Base-by-base conservation (phyloP, 139 green algal species). In the Klebsormidium nitens region DNA sequence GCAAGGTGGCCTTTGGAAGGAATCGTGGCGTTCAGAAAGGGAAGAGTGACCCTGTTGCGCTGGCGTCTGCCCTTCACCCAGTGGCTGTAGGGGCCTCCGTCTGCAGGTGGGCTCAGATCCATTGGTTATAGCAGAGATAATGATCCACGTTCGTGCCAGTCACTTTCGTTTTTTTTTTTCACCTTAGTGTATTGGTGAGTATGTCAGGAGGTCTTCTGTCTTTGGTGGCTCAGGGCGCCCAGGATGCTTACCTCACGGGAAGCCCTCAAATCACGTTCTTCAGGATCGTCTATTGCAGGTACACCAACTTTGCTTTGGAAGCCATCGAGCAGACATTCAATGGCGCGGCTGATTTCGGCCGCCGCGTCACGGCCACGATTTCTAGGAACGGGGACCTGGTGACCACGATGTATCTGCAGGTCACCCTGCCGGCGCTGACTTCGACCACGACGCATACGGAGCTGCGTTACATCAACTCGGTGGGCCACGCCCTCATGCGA, bases 401-500 rank as follows among this genome's bases (percentile, higher is more conserved):
- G 11, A 50, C 42, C 42, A 8, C 8, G 42, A 50, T 50, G 42
- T 50, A 50, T 14, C 42, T 50, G 11, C 8, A n/a, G 11, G 42
- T 50, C 42, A 50, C 8, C 11, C 8, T 50, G 11, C 8, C 8
- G 11, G 14, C 8, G 42, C 42, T 50, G 11, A 8, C 14, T 8
- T 50, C 8, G 11, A 50, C 42, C 42, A 50, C 42, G 11, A 50
- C 42, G n/a, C n/a, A n/a, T n/a, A n/a, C n/a, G n/a, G n/a, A n/a
- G n/a, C n/a, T 50, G 42, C 42, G 42, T 50, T 50, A n/a, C 42
- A 14, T 50, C 42, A 14, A 50, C 42, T 14, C 8, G 14, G 11
- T 50, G 11, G 42, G 42, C 11, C 14, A 79, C 40, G 38, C 35
- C 29, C 38, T 79, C 5, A 50, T 79, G 32, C 67, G 72, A 55